Evolutionary conservation across 2,329 filamentous ascomycete species (phyloP).

Genomic region (Teratosphaeria nubilosa): DNA sequence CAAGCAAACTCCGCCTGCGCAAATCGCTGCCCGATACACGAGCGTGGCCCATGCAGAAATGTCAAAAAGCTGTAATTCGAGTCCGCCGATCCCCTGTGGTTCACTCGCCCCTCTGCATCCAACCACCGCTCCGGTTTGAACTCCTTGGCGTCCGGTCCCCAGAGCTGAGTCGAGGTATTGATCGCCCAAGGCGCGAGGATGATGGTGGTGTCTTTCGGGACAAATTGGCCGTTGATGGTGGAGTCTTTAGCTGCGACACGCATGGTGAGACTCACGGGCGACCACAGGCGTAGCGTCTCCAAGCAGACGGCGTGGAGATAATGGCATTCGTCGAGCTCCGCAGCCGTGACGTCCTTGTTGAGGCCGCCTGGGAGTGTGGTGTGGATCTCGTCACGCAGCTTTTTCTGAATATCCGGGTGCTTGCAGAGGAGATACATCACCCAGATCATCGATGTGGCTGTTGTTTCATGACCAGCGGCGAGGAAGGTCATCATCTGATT

Average conservation of each 20-base stretch:
- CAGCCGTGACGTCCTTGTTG: conserved; percentile 36
- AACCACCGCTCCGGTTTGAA: conserved; percentile 78
- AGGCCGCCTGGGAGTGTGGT: conserved; percentile 33
- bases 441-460: conserved; percentile 44
- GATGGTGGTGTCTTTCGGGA: conserved; percentile 63
- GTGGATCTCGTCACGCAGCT: conserved; percentile 43
- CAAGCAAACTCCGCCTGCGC: conserved; percentile 78
- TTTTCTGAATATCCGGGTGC: conserved; percentile 38
- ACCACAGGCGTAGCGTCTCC: conserved; percentile 64
- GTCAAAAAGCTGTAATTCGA: conserved; percentile 72
- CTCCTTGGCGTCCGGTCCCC: conserved; percentile 62
- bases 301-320: conserved; percentile 72
- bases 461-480: conserved; percentile 55
- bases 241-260: conserved; percentile 57
- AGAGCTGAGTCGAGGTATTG: conserved; percentile 59
- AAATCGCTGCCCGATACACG: conserved; percentile 75
- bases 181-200: conserved; percentile 55
- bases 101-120: conserved; percentile 39
- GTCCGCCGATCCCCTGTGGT: conserved; percentile 59
- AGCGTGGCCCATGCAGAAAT: conserved; percentile 76
- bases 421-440: conserved; percentile 43
- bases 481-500: conserved; percentile 89
- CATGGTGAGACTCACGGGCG: conserved; percentile 61
- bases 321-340: conserved; percentile 60
- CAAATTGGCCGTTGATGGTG: conserved; percentile 50